Evolutionary conservation across 1,139 yeast genomes (phyloP).

Genomic region (Cylindricascospora bacillispora): DNA sequence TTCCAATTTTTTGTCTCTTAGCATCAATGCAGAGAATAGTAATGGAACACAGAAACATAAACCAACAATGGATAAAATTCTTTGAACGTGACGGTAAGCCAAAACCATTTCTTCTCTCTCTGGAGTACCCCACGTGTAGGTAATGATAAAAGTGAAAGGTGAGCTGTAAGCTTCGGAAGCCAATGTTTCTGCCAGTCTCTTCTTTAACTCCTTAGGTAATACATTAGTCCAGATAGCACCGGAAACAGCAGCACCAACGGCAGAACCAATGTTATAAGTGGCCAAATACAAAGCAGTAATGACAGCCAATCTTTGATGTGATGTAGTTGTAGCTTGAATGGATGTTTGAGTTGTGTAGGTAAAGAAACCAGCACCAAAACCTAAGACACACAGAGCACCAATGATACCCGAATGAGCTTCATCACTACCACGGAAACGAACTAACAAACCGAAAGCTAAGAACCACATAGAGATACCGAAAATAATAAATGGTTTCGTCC

Average conservation of each 20-base stretch:
- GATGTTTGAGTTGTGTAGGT: conserved; percentile 55
- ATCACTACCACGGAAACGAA: conserved; percentile 36
- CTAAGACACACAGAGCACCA: conserved; percentile 50
- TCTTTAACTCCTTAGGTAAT: conserved; percentile 28
- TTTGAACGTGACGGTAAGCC: conserved; percentile 46
- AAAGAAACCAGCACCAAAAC: conserved; percentile 63
- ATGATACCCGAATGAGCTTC: conserved; percentile 41
- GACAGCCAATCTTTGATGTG: conserved; percentile 45
- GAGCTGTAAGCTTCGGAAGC: conserved; percentile 32
- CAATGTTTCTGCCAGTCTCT: conserved; percentile 13
- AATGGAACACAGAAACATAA: conserved; percentile 43
- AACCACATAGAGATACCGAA: conserved; percentile 45
- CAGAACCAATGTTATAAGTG: conserved; percentile 40
- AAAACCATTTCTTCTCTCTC: conserved; percentile 40
- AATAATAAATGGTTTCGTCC: conserved; percentile 46
- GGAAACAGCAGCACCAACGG: conserved; percentile 32
- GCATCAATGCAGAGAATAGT: conserved; percentile 33
- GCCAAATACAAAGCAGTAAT: conserved; percentile 42
- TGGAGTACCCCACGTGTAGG: conserved; percentile 44
- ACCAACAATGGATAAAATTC: conserved; percentile 42
- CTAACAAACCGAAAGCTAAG: conserved; percentile 42
- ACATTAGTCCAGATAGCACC: conserved; percentile 51
- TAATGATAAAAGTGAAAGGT: conserved; percentile 35
- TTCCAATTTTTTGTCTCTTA: conserved; percentile 38
- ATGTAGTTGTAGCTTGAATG: conserved; percentile 42